Conservation (phyloP, 306 rosid genomes). For the Lithocarpus polystachyus region DNA sequence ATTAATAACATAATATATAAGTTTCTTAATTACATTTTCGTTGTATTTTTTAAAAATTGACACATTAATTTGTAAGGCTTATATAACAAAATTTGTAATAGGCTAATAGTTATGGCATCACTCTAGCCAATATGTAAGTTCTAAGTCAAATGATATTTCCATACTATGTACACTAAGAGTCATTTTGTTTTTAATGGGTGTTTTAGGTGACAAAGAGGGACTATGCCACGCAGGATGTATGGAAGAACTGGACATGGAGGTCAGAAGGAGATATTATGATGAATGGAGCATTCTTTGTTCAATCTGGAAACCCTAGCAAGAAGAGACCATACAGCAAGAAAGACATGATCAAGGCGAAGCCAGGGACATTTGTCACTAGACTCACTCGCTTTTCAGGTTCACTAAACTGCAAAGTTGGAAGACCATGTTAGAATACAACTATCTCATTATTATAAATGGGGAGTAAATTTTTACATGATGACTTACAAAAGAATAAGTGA, state of each 20-base stretch:
- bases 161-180: too few species aligned
- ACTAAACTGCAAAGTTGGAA: constrained; percentile 29
- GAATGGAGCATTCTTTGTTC: constrained; percentile 51
- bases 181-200: neutral
- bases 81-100: too few species aligned
- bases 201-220: constrained; percentile 46
- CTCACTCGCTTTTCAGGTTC: constrained; percentile 47
- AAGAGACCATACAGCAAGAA: neutral
- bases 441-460: neutral
- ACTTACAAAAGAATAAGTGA: neutral
- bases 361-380: constrained; percentile 36
- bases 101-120: too few species aligned
- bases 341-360: constrained; percentile 44
- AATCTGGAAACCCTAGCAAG: constrained; percentile 31
- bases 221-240: constrained; percentile 14
- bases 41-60: too few species aligned
- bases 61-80: too few species aligned
- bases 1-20: too few species aligned
- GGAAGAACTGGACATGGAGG: constrained; percentile 63
- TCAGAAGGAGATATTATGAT: constrained; percentile 48
- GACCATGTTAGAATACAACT: constrained; percentile 16
- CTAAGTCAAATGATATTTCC: too few species aligned
- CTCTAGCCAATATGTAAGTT: too few species aligned
- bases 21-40: too few species aligned
- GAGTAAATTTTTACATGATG: neutral